Conservation (phyloP, 148 eudicot genomes). For the Cornus suecica region DNA sequence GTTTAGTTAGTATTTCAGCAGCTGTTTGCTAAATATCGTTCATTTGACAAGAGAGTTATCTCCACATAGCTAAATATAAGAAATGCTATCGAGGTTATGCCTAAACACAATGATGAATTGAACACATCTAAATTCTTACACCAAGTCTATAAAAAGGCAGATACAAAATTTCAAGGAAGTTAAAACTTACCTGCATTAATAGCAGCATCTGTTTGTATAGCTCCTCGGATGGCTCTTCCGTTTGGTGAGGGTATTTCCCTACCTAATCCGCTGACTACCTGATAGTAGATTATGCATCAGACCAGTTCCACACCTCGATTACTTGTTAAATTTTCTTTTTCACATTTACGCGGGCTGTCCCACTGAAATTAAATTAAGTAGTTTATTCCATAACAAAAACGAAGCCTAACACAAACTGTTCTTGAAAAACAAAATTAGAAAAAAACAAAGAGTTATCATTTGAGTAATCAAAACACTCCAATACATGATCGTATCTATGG, state of each 20-base stretch:
- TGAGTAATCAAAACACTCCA: background rate
- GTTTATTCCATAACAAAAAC: background rate
- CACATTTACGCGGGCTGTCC: too few relatives aligned
- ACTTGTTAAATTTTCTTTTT: background rate
- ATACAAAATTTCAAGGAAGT: background rate
- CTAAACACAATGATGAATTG: background rate
- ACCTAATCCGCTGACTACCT: slow-evolving; percentile 97
- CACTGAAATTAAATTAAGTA: background rate
- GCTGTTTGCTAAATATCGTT: background rate
- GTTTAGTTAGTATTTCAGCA: background rate
- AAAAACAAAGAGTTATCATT: background rate
- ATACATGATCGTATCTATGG: background rate
- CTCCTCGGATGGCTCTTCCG: slow-evolving; percentile 91
- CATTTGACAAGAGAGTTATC: background rate
- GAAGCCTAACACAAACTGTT: background rate
- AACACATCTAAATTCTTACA: background rate
- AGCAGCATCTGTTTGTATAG: slow-evolving; percentile 98
- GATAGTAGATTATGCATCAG: slow-evolving; percentile 13
- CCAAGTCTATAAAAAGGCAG: background rate
- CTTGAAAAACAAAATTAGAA: background rate
- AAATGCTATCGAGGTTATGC: background rate
- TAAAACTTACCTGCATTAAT: slow-evolving; percentile 70
- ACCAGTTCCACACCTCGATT: background rate
- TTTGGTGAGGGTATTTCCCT: slow-evolving; percentile 97
- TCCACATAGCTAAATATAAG: background rate